A percentile compares a stretch with the other conserved stretches of the same genome.
Conservation (phyloP, 225 moss, liverwort and hornwort genomes). For the Sphagnum tenellum region DNA sequence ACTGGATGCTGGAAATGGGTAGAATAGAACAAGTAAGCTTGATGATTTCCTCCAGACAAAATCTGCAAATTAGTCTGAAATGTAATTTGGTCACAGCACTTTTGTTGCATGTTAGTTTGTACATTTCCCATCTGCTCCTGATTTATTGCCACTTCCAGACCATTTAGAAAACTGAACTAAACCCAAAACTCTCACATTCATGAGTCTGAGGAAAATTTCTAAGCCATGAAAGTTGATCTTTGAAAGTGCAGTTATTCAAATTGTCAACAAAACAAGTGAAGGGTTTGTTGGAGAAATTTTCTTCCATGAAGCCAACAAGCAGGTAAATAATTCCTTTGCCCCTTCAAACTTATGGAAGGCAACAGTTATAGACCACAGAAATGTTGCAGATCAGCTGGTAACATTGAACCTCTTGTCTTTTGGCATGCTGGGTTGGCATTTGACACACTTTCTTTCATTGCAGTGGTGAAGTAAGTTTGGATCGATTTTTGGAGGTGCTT, state of each 20-base stretch:
- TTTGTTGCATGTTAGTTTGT: no score
- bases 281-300: slow-evolving; percentile 64
- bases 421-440: no score
- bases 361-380: no score
- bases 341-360: no score
- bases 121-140: not conserved
- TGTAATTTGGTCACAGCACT: no score
- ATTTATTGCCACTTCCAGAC: not conserved
- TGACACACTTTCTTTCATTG: not conserved
- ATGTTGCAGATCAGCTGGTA: slow-evolving; percentile 5
- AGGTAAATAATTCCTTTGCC: slow-evolving; percentile 18
- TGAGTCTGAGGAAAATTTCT: not conserved
- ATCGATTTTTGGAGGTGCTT: slow-evolving; percentile 74
- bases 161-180: no score
- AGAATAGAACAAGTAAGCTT: slow-evolving; percentile 61
- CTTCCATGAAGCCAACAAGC: slow-evolving; percentile 54
- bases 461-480: slow-evolving; percentile 77
- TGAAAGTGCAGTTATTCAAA: slow-evolving; percentile 39
- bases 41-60: not conserved
- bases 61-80: no score
- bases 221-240: not conserved
- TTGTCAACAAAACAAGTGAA: slow-evolving; percentile 47
- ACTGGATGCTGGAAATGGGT: slow-evolving; percentile 91
- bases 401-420: not conserved
- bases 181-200: not conserved